Evolutionary conservation across 176 grass and related monocot species (phyloP), one percentile per base, ranked within the genome.

Genomic region (Otatea glauca): DNA sequence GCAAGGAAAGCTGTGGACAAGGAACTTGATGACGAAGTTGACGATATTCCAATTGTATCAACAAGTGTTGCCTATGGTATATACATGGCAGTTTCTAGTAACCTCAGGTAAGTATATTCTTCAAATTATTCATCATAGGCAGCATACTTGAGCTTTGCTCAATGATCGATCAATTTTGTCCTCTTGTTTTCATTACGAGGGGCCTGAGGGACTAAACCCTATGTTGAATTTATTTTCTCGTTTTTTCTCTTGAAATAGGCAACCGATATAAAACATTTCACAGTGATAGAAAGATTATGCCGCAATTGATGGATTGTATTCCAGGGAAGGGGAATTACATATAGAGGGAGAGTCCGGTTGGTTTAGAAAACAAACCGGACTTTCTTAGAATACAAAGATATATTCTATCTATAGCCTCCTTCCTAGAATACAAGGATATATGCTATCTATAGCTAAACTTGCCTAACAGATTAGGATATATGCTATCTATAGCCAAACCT

Each of bases 41-140:
- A 94, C 47, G 92, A 94, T 85, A 85, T 92, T 68, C 92, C 92
- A 51, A 37, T 94, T 49, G 1, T 97, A 20, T 79, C 88, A 66
- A 97, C 88, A 62, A 97, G 94, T 87, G 62, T 65, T 81, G 92
- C 85, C 10, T 97, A 97, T 77, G 94, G 94, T 75, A 27, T 92
- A 80, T 97, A 97, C 79, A 94, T 97, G 94, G 75, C 92, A 12
- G 68, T 97, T 68, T 97, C 94, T 62, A 97, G 94, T 75, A 97
- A 97, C 14, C 89, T 97, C 65, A 97, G 94, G 94, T 97, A 82
- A 76, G 53, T 43, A 84, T 80, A 48, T 0, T 42, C 43, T 67
- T 39, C 27, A 8, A 67, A 37, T 37, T 24, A 11, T 21, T 29
- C 9, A 10, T 1, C 47, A 68, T 70, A 50, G 48, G 5, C 51